A percentile compares a stretch with the other conserved stretches of the same genome.
Evolutionary conservation across 2,329 filamentous ascomycete genomes (phyloP).

Genomic region (Mollisia scopiformis): DNA sequence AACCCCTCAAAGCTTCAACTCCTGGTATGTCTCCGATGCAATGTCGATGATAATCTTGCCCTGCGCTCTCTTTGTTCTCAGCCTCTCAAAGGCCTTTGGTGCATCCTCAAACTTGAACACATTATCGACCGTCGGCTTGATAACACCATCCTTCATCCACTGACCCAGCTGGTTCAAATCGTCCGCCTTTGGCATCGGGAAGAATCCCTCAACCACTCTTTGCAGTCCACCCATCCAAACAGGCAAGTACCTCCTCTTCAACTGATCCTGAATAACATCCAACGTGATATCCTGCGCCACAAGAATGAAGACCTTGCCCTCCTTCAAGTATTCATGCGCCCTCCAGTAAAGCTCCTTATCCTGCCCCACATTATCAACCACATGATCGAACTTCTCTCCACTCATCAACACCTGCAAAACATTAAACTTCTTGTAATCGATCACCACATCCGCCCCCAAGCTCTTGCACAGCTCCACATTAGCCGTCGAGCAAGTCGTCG

Average conservation of each 20-base stretch:
- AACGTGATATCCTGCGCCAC: conserved; percentile 11
- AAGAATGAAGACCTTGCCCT: conserved; percentile 7
- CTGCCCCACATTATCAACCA: conserved; percentile 27
- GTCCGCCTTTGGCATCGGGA: conserved; percentile 50
- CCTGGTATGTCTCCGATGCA: not conserved
- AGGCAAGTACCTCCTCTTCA: conserved; percentile 15
- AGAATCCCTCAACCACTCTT: conserved; percentile 47
- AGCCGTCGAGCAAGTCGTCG: conserved; percentile 56
- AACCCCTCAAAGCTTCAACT: not conserved
- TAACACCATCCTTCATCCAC: conserved; percentile 60
- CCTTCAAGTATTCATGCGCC: conserved; percentile 22
- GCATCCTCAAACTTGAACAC: conserved; percentile 58
- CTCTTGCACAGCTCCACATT: conserved; percentile 59
- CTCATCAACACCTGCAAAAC: conserved; percentile 16
- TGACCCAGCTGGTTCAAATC: conserved; percentile 52
- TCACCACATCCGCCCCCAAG: conserved; percentile 52
- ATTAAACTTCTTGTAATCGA: conserved; percentile 22
- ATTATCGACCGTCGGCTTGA: conserved; percentile 59
- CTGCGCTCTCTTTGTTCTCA: conserved; percentile 57
- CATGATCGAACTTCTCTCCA: conserved; percentile 20
- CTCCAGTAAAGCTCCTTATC: conserved; percentile 16
- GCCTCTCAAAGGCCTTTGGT: conserved; percentile 58
- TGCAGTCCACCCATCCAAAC: conserved; percentile 29
- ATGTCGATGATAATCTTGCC: conserved; percentile 58
- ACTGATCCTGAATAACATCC: conserved; percentile 1